These are phyloP conservation scores for Viola odorata DNA, from an alignment of 345 rosid species.

Conservation along the genomic window DNA sequence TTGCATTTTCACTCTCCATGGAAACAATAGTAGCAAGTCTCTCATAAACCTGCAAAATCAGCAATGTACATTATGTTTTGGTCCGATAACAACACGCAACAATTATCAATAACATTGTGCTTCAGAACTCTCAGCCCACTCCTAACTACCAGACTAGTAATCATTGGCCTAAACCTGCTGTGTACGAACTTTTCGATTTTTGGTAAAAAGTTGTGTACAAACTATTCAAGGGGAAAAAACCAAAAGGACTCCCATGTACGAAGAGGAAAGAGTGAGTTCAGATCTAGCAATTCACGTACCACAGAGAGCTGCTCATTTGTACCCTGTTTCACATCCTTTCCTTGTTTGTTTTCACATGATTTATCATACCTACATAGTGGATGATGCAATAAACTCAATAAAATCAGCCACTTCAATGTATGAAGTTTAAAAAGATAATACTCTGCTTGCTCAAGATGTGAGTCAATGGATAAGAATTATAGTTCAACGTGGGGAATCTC, in stretches of 20 bases:
- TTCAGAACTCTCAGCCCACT: too few relatives aligned
- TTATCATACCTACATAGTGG: slow-evolving; percentile 53
- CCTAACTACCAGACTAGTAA: too few relatives aligned
- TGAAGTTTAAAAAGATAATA: background rate
- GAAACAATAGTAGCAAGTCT: slow-evolving; percentile 75
- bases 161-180: too few relatives aligned
- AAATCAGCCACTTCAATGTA: background rate
- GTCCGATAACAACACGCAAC: background rate
- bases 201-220: too few relatives aligned
- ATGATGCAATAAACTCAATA: slow-evolving; percentile 5
- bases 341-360: slow-evolving; percentile 31
- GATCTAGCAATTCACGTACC: slow-evolving; percentile 35
- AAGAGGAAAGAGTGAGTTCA: background rate
- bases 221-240: background rate
- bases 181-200: too few relatives aligned
- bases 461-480: background rate
- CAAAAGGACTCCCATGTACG: background rate
- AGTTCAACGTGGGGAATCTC: background rate
- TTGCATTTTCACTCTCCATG: slow-evolving; percentile 73
- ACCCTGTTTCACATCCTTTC: slow-evolving; percentile 15
- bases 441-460: background rate
- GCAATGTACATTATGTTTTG: background rate
- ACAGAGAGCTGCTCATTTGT: slow-evolving; percentile 42
- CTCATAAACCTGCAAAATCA: slow-evolving; percentile 51
- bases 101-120: too few relatives aligned